Base-by-base conservation (phyloP, 1,139 yeast species). In the Kodamaea suecica region DNA sequence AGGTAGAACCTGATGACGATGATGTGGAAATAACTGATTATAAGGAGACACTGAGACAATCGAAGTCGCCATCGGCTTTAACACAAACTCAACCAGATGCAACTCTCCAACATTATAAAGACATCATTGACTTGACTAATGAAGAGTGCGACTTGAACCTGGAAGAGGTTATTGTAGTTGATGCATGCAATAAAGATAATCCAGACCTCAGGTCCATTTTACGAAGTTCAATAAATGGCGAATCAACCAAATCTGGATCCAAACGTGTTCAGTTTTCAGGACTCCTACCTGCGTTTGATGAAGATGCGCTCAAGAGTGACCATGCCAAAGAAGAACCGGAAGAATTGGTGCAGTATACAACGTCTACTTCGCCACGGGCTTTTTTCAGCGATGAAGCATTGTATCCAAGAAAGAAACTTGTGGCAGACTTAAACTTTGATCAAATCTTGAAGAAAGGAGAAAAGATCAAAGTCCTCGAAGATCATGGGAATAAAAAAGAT, bases 381-480 rank as follows among this genome's bases (percentile, higher is more conserved):
- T 57, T 43, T 33, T 48, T 56, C 25, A 45, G 42, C 4, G 53
- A 50, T 23, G 50, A 44, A 19, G 41, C 47, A 15, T 35, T 35
- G 12, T 53, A 52, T 23, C 60, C 60, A 6, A 43, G 62, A 27
- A 43, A 56, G 23, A 57, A 57, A 31, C 33, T 55, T 23, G 62
- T 57, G 5, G 62, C 60, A 1, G 51, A 52, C 24, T 38, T 57
- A 30, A 48, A 56, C 33, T 55, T 57, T 31, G 52, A 49, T 23
- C 59, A 56, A 36, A 57, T 57, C 5, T 31, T 57, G 17, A 40
- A 39, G 23, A 53, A 51, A 31, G 50, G 50, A 10, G 44, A 46
- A 27, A 45, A 40, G 35, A 40, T 46, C 9, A 19, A 19, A 9
- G 9, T 11, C 9, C 21, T 19, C 21, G 21, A 19, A 9, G 21